Percentiles rank a stretch among this genome's conserved stretches.
These are phyloP conservation scores for Entomortierella chlamydospora DNA, from an alignment of 192 early-diverging fungal genomes.

Conservation along the genomic window DNA sequence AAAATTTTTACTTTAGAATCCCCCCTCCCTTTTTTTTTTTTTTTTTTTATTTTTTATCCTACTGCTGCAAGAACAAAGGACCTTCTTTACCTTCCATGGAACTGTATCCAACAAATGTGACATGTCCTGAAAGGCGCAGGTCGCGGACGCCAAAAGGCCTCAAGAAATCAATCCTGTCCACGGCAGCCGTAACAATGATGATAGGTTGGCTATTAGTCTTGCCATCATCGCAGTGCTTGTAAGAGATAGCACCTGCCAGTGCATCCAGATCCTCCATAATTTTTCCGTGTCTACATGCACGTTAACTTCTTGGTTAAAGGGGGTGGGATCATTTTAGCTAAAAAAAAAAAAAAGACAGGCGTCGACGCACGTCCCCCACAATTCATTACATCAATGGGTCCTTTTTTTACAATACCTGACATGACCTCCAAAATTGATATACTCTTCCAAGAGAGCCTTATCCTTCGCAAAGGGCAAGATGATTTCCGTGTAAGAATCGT, in stretches of 20 bases:
- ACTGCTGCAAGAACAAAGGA: background rate
- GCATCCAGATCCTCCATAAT: conserved; percentile 90
- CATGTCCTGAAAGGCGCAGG: conserved; percentile 83
- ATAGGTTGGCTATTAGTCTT: conserved; percentile 54
- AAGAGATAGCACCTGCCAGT: conserved; percentile 83
- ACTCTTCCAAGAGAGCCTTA: conserved; percentile 80
- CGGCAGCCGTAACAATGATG: conserved; percentile 87
- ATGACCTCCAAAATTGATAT: conserved; percentile 79
- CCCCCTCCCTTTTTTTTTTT: background rate
- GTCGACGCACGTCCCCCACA: no score
- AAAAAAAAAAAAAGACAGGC: no score
- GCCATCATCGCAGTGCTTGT: conserved; percentile 73
- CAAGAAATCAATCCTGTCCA: conserved; percentile 89
- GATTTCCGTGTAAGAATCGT: conserved; percentile 81
- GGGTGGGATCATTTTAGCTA: no score
- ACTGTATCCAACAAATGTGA: conserved; percentile 86
- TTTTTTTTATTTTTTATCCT: background rate
- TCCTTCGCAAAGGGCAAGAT: conserved; percentile 83
- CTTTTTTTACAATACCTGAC: conserved; percentile 60
- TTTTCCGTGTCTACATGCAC: conserved; percentile 73
- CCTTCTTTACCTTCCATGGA: conserved; percentile 80
- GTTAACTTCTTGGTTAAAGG: background rate
- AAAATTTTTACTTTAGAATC: background rate
- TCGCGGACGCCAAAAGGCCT: conserved; percentile 73
- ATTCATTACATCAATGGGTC: background rate